Conservation (phyloP, 2,329 filamentous ascomycete genomes). For the Neurospora crassa region DNA sequence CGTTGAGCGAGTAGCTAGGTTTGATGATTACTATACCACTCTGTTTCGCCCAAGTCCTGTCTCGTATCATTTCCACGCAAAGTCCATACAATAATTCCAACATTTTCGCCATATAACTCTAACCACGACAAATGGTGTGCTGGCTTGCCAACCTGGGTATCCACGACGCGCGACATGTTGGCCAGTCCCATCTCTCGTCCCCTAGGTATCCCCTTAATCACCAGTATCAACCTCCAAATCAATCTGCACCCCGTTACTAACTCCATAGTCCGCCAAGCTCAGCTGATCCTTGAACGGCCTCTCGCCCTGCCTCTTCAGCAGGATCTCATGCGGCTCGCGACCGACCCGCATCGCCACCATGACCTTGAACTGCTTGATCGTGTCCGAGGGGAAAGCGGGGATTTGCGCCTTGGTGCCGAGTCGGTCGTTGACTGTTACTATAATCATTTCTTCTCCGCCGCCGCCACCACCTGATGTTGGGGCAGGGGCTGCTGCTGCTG, state of each 20-base stretch:
- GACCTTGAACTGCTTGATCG: conserved; percentile 78
- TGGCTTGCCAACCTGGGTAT: not conserved
- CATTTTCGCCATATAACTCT: not conserved
- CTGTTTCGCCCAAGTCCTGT: not conserved
- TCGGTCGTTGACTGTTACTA: conserved; percentile 91
- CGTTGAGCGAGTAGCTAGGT: not conserved
- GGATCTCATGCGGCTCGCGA: conserved; percentile 79
- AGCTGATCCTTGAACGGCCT: conserved; percentile 88
- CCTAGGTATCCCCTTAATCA: conserved; percentile 27
- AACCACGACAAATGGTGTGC: too few species aligned
- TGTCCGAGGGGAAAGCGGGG: conserved; percentile 77
- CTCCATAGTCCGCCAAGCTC: conserved; percentile 83
- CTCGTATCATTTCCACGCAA: not conserved
- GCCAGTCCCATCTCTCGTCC: too few species aligned
- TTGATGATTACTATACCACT: not conserved
- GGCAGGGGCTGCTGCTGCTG: too few species aligned
- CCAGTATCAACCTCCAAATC: conserved; percentile 54
- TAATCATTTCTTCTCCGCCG: conserved; percentile 68
- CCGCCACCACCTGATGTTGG: too few species aligned
- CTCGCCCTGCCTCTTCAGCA: conserved; percentile 86
- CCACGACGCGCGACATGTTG: not conserved
- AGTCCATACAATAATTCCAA: not conserved
- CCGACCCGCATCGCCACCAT: conserved; percentile 86
- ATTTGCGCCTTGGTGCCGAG: conserved; percentile 92
- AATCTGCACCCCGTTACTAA: conserved; percentile 75